Evolutionary conservation across 129 eudicot genomes (phyloP).

Genomic region (Escallonia rubra): DNA sequence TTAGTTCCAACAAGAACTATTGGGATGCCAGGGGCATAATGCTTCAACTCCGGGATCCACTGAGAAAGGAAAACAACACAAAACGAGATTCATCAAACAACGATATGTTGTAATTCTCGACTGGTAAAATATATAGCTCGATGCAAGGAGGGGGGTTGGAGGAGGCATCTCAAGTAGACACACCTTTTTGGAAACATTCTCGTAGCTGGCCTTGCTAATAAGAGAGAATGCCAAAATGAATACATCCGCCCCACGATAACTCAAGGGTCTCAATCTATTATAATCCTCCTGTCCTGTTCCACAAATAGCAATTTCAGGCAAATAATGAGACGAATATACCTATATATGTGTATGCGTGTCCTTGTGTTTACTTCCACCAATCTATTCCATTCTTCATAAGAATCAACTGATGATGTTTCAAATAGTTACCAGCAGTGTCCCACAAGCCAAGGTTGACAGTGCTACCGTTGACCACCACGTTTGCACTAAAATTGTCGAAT

Average conservation of each 20-base stretch:
- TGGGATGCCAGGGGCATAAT: constrained; percentile 48
- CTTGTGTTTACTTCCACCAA: neutral
- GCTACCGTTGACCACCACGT: constrained; percentile 44
- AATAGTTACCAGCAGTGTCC: constrained; percentile 21
- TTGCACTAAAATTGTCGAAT: constrained; percentile 48
- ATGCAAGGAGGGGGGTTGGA: neutral
- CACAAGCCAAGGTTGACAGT: constrained; percentile 45
- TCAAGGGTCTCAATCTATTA: constrained; percentile 44
- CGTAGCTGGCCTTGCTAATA: constrained; percentile 49
- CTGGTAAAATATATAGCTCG: neutral
- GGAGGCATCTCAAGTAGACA: neutral
- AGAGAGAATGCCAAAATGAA: constrained; percentile 46
- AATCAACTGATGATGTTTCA: neutral
- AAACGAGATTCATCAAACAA: neutral
- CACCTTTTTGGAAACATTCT: constrained; percentile 43
- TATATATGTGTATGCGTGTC: neutral
- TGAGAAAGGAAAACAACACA: neutral
- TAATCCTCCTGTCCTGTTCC: constrained; percentile 48
- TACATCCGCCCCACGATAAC: constrained; percentile 49
- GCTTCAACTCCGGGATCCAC: constrained; percentile 52
- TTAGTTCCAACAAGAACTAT: constrained; percentile 47
- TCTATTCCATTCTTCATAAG: neutral
- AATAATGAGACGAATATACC: neutral
- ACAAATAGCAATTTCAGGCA: neutral
- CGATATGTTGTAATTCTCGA: neutral